Evolutionary conservation across 164 flowering plant species (phyloP).

Genomic region (Stephania yunnanensis): DNA sequence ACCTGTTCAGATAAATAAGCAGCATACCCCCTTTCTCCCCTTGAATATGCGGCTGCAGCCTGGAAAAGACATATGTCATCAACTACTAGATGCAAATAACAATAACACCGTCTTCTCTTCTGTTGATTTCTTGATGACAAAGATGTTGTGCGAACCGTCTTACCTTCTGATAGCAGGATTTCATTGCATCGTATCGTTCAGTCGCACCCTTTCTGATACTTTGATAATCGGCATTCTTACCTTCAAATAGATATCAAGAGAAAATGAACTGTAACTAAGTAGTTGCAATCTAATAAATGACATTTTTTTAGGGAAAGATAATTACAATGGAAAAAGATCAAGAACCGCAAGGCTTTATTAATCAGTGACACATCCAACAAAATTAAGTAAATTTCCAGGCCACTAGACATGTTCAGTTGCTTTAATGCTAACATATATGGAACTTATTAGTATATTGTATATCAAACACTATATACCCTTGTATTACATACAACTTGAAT

Average conservation of each 20-base stretch:
- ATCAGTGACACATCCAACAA: too few relatives aligned
- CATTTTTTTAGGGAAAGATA: too few relatives aligned
- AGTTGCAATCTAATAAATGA: not conserved
- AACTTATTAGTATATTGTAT: not conserved
- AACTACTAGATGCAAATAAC: not conserved
- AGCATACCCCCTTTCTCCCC: constrained; percentile 54
- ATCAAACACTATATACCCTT: too few relatives aligned
- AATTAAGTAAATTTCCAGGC: not conserved
- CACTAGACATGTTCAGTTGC: not conserved
- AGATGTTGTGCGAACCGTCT: constrained; percentile 12
- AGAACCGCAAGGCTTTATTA: too few relatives aligned
- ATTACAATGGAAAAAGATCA: not conserved
- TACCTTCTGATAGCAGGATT: constrained; percentile 63
- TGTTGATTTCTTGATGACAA: not conserved
- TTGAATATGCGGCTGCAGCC: constrained; percentile 84
- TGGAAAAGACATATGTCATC: constrained; percentile 20
- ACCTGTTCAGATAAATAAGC: constrained; percentile 86
- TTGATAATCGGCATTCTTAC: constrained; percentile 64
- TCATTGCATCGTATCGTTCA: constrained; percentile 70
- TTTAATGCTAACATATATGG: not conserved
- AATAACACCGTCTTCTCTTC: not conserved
- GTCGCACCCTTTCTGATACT: constrained; percentile 51
- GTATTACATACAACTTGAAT: not conserved
- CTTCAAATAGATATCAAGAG: constrained; percentile 32
- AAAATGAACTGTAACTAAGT: constrained; percentile 5